phyloP scores from a whole-genome alignment of 1,139 yeast species.

The Magnusiomyces paraingens region DNA sequence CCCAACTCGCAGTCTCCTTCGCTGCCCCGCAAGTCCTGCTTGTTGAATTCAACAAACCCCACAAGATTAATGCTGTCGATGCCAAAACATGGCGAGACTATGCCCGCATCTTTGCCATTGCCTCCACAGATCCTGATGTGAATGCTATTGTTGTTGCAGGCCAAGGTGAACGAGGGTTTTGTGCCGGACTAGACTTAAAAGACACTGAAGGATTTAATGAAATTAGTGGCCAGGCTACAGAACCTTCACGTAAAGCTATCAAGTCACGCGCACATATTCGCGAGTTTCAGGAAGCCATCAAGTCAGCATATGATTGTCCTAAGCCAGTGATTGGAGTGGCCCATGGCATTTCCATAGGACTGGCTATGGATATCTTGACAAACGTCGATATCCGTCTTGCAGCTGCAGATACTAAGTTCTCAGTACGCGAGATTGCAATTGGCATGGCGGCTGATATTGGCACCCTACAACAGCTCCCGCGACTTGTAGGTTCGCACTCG shows the following conservation, averaged over 20 bases:
- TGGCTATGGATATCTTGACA: conserved; percentile 61
- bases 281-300: conserved; percentile 54
- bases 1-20: conserved; percentile 16
- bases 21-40: conserved; percentile 46
- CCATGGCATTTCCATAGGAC: conserved; percentile 50
- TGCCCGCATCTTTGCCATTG: conserved; percentile 41
- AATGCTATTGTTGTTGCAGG: conserved; percentile 55
- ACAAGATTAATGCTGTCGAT: conserved; percentile 53
- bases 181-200: conserved; percentile 59
- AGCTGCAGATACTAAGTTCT: conserved; percentile 46
- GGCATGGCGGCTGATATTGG: conserved; percentile 83
- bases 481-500: conserved; percentile 49
- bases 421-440: conserved; percentile 63
- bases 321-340: conserved; percentile 42
- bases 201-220: conserved; percentile 1
- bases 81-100: conserved; percentile 40
- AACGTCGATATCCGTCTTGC: conserved; percentile 56
- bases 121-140: conserved; percentile 44
- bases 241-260: conserved; percentile 33
- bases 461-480: conserved; percentile 61
- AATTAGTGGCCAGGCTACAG: neutral
- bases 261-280: conserved; percentile 30
- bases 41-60: conserved; percentile 59
- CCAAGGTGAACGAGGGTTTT: conserved; percentile 46
- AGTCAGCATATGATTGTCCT: conserved; percentile 26